phyloP scores from a whole-genome alignment of 2,329 filamentous ascomycete genomes.

The Periconia sp. region DNA sequence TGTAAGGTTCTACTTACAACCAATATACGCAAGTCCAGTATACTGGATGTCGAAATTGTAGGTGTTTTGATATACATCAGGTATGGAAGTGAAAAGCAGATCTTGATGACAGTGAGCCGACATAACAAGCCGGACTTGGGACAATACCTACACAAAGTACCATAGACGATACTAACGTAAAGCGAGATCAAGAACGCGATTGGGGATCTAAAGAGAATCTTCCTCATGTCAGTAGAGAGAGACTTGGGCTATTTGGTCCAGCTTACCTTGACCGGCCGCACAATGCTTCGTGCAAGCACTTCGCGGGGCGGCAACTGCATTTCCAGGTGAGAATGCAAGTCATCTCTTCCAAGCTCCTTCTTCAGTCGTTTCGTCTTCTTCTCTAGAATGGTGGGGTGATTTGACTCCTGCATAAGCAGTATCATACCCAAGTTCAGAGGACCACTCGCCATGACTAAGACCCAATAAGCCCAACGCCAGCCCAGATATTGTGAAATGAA shows the following conservation, averaged over 20 bases:
- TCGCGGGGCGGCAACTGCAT: constrained; percentile 18
- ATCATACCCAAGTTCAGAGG: constrained; percentile 38
- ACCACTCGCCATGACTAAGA: constrained; percentile 12
- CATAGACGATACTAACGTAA: constrained; percentile 26
- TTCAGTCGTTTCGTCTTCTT: constrained; percentile 37
- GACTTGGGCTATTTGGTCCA: not conserved
- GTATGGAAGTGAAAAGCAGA: constrained; percentile 27
- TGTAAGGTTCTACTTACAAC: constrained; percentile 20
- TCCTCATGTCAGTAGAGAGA: not conserved
- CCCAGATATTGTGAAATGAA: constrained; percentile 15
- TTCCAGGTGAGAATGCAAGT: constrained; percentile 41
- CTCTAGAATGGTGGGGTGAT: constrained; percentile 38
- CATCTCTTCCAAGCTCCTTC: constrained; percentile 30
- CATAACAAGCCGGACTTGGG: no score
- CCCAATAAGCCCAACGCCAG: constrained; percentile 18
- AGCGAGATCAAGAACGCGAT: constrained; percentile 21
- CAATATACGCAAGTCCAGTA: constrained; percentile 18
- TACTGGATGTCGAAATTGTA: constrained; percentile 6
- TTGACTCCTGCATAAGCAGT: constrained; percentile 23
- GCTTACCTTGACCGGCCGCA: constrained; percentile 31
- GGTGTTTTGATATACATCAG: constrained; percentile 20
- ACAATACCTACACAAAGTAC: constrained; percentile 23
- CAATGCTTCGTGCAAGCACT: constrained; percentile 21
- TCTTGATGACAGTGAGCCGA: constrained; percentile 9
- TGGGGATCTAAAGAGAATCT: constrained; percentile 21